These are phyloP conservation scores for Kazachstania kunashirensis DNA, from an alignment of 805 yeast genomes.

Conservation along the genomic window DNA sequence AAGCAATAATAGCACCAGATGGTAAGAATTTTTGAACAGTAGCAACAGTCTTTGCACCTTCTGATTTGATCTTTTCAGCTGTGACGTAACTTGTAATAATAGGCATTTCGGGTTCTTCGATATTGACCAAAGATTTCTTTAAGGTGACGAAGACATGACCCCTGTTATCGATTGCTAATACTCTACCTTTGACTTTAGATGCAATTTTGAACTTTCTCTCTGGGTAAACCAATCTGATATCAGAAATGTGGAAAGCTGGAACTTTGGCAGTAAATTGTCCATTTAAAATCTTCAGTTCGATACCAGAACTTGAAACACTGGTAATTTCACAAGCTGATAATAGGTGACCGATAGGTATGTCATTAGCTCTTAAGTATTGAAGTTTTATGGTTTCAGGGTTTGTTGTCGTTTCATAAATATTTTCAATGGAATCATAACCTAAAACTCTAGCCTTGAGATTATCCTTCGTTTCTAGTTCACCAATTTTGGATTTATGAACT, in stretches of 20 bases:
- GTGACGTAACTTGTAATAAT: conserved; percentile 38
- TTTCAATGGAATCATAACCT: conserved; percentile 60
- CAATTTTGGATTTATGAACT: conserved; percentile 67
- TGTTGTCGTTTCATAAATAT: conserved; percentile 55
- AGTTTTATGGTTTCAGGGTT: conserved; percentile 56
- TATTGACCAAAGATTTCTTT: conserved; percentile 71
- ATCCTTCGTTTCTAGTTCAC: conserved; percentile 43
- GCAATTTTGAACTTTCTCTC: conserved; percentile 89
- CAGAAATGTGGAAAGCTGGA: conserved; percentile 69
- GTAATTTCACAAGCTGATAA: conserved; percentile 50
- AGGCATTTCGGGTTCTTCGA: conserved; percentile 29
- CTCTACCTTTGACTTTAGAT: conserved; percentile 65
- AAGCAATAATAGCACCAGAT: conserved; percentile 73
- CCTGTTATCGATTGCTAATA: conserved; percentile 40
- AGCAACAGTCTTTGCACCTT: conserved; percentile 50
- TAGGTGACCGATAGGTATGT: conserved; percentile 66
- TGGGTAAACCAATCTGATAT: conserved; percentile 74
- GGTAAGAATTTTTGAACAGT: conserved; percentile 63
- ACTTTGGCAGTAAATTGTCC: conserved; percentile 64
- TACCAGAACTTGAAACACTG: conserved; percentile 50
- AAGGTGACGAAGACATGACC: conserved; percentile 55
- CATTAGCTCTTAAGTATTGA: conserved; percentile 56
- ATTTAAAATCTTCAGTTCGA: conserved; percentile 55
- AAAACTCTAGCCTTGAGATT: conserved; percentile 74
- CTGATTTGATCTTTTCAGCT: conserved; percentile 34